Base-by-base conservation (phyloP, 495 filamentous ascomycete species). In the Talaromyces adpressus region DNA sequence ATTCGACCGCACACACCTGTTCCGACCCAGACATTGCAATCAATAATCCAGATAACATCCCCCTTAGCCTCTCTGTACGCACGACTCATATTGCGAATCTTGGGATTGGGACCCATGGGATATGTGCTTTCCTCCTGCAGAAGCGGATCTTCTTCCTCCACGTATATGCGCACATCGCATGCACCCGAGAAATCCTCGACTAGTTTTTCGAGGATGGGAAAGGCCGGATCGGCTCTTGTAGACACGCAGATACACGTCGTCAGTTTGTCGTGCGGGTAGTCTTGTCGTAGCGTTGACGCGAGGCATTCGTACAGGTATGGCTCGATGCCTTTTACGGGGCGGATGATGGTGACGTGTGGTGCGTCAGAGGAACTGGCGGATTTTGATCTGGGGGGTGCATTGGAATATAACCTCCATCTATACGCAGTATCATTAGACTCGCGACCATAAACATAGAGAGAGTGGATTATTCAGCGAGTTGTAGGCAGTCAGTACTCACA, bases 41-140 rank as follows among this genome's bases (percentile, higher is more conserved):
- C 95, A 25, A 96, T 84, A 53, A 96, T 87, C 95, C 95, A 99
- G 25, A 98, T 79, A 54, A 97, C 84, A 70, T 97, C 92, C 0
- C 91, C 91, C 64, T 89, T 91, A 0, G 93, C 91, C 72, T 98
- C 95, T n/a, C 95, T 78, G 69, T 97, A 99, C 5, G 89, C 93
- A 20, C 92, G 85, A 68, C 93, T 97, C 85, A 98, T 89, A 69
- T 98, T 99, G 23, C 95, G 84, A 68, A 99, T 96, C 77, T 99
- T 99, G 11, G 95, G 95, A 73, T 99, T 99, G 4, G 95, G 95
- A 0, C 95, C 95, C 57, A 98, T 79, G 59, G 84, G 82, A 64
- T 86, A 78, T 45, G 74, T 65, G 63, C 66, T 66, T 41, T 75
- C 66, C 8, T 81, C 84, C 62, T 84, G 81, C 6, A 94, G 80